Evolutionary conservation across 179 eudicot genomes (phyloP).

Genomic region (Gypsophila paniculata): DNA sequence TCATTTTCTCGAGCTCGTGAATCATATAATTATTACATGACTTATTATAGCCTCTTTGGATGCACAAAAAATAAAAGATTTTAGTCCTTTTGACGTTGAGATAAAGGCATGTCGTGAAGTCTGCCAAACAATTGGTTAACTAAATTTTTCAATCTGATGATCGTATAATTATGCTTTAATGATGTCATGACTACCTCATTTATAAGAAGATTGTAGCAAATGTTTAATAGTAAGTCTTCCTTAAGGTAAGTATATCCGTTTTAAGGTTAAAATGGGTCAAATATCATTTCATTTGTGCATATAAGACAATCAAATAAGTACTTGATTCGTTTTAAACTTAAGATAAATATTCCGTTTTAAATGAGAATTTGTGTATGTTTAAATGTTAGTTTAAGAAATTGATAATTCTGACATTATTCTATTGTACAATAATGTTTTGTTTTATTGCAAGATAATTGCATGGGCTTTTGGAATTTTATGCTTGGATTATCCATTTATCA

Average conservation of each 20-base stretch:
- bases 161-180: slow-evolving; percentile 19
- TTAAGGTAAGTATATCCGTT: too few species aligned
- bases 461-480: slow-evolving; percentile 14
- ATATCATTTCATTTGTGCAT: too few species aligned
- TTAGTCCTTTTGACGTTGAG: slow-evolving; percentile 3
- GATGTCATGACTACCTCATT: slow-evolving; percentile 19
- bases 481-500: slow-evolving; percentile 13
- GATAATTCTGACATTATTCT: neutral
- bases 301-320: too few species aligned
- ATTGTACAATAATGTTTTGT: neutral
- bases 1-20: slow-evolving; percentile 22
- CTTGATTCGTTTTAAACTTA: too few species aligned
- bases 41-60: neutral
- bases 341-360: too few species aligned
- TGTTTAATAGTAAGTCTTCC: too few species aligned
- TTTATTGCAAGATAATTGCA: neutral
- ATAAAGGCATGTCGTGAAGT: neutral
- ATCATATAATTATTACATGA: slow-evolving; percentile 15
- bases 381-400: neutral
- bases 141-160: neutral
- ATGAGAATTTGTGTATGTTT: too few species aligned
- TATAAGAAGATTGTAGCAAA: too few species aligned
- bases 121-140: slow-evolving; percentile 4
- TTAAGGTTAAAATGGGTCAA: too few species aligned
- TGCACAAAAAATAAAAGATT: slow-evolving; percentile 3